phyloP scores from a whole-genome alignment of 2,329 filamentous ascomycete genomes.

The Aspergillus sp. region DNA sequence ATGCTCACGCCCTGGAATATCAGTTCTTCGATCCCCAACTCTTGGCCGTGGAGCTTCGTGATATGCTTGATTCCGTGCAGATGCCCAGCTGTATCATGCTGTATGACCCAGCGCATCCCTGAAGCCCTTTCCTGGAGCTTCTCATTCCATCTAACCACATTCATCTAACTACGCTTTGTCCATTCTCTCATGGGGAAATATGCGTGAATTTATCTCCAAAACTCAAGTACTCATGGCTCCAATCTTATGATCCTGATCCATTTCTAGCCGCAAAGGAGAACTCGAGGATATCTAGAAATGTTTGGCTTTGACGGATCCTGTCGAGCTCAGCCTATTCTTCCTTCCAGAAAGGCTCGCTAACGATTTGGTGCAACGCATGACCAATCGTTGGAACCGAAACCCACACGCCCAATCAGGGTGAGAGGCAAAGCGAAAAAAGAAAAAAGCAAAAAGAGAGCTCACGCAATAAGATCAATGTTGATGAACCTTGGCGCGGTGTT shows the following conservation, averaged over 20 bases:
- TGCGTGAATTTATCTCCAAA: not conserved
- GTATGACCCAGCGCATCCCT: conserved; percentile 14
- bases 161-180: not conserved
- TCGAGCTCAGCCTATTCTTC: not conserved
- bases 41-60: conserved; percentile 2
- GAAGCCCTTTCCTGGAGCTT: not conserved
- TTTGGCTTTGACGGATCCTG: not conserved
- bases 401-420: not conserved
- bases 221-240: not conserved
- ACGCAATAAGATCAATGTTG: conserved; percentile 14
- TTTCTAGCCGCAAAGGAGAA: not conserved
- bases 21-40: not conserved
- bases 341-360: not conserved
- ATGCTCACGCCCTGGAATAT: not conserved
- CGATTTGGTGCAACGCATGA: not conserved
- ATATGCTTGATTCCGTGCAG: conserved; percentile 8
- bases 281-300: not conserved
- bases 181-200: not conserved
- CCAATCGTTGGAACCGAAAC: not conserved
- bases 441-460: conserved; percentile 1
- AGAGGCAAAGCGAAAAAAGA: conserved; percentile 3
- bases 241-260: not conserved
- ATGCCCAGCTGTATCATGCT: conserved; percentile 12
- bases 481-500: conserved; percentile 16
- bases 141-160: not conserved